Conservation (phyloP, 1,139 yeast species). For the Suhomyces bolitotheri region DNA sequence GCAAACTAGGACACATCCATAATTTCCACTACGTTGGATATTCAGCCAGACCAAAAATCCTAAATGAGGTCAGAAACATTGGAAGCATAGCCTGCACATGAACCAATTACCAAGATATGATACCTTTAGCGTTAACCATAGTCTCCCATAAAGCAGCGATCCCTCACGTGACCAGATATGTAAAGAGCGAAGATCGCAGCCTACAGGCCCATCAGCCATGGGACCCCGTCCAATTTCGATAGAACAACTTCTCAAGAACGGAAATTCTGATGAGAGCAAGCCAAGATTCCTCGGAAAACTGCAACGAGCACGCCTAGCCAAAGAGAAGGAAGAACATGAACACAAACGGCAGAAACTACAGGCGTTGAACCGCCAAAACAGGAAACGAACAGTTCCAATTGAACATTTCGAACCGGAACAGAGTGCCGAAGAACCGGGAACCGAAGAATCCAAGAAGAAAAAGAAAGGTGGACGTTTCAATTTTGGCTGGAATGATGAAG, state of each 20-base stretch:
- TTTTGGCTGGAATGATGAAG: conserved; percentile 64
- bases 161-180: conserved; percentile 4
- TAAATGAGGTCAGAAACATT: no score
- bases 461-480: conserved; percentile 44
- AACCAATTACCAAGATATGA: no score
- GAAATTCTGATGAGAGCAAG: conserved; percentile 16
- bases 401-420: conserved; percentile 3
- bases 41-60: no score
- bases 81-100: no score
- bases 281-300: conserved; percentile 53
- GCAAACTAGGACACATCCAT: no score
- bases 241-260: conserved; percentile 41
- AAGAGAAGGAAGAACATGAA: conserved; percentile 21
- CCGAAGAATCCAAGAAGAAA: conserved; percentile 12
- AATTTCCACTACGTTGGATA: no score
- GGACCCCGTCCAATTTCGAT: conserved; percentile 39
- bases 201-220: conserved; percentile 9
- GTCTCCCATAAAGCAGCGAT: no score
- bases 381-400: conserved; percentile 6
- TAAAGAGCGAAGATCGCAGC: background rate
- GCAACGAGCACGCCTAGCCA: conserved; percentile 41
- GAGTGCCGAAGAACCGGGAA: conserved; percentile 6
- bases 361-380: conserved; percentile 3
- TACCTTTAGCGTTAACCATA: no score
- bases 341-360: conserved; percentile 15